Evolutionary conservation across 345 rosid genomes (phyloP).

Genomic region (Bruguiera sexangula): DNA sequence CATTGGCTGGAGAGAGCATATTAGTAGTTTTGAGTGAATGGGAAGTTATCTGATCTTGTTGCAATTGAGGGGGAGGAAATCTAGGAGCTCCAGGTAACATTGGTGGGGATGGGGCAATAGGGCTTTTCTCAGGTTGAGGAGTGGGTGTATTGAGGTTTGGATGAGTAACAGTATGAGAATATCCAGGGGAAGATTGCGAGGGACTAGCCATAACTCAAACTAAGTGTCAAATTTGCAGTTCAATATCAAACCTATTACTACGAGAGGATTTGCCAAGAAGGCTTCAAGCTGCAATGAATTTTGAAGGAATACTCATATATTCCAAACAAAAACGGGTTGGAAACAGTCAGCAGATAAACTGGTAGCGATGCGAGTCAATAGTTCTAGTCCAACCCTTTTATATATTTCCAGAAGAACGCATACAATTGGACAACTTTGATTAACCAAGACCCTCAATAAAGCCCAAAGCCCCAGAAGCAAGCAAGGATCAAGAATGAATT

Average conservation of each 20-base stretch:
- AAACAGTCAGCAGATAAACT: background rate
- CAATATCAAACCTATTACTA: conserved; percentile 19
- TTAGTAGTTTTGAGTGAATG: conserved; percentile 51
- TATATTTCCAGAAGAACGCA: background rate
- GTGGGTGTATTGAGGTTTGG: conserved; percentile 42
- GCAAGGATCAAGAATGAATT: conserved; percentile 17
- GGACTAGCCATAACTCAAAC: conserved; percentile 58
- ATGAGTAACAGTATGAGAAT: conserved; percentile 40
- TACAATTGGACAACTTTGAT: background rate
- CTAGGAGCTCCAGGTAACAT: conserved; percentile 51
- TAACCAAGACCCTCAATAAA: conserved; percentile 10
- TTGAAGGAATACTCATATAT: background rate
- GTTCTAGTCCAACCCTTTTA: background rate
- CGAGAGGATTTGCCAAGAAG: conserved; percentile 1
- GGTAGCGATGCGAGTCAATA: background rate
- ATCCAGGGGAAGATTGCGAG: conserved; percentile 46
- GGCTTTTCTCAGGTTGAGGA: conserved; percentile 40
- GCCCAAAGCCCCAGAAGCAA: conserved; percentile 25
- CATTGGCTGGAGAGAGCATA: conserved; percentile 59
- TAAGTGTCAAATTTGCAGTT: conserved; percentile 13
- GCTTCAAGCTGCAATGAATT: conserved; percentile 21
- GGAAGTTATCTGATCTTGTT: conserved; percentile 58
- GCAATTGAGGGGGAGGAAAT: conserved; percentile 59
- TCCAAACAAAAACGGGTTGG: conserved; percentile 2
- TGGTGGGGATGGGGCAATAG: conserved; percentile 44